Conservation (phyloP, 345 rosid species). For the Citrus unshiu region DNA sequence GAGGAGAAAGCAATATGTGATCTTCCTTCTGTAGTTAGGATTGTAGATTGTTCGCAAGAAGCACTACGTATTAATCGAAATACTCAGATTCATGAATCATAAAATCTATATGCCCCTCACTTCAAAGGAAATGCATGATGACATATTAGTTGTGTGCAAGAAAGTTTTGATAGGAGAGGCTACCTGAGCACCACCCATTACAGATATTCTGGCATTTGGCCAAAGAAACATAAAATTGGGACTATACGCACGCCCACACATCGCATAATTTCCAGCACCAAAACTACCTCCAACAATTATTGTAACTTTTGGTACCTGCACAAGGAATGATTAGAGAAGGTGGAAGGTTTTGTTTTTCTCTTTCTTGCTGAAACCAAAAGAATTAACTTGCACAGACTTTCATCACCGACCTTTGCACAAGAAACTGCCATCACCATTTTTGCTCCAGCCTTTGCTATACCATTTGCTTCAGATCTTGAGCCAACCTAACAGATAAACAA, state of each 20-base stretch:
- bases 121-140: not conserved
- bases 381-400: not conserved
- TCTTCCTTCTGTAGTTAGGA: not conserved
- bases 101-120: not conserved
- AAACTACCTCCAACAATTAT: constrained; percentile 89
- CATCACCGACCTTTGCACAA: constrained; percentile 74
- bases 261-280: constrained; percentile 97
- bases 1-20: not conserved
- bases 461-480: constrained; percentile 92
- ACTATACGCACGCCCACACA: constrained; percentile 97
- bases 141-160: not conserved
- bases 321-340: not conserved
- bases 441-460: constrained; percentile 97
- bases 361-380: not conserved
- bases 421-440: constrained; percentile 99
- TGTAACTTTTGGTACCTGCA: constrained; percentile 86
- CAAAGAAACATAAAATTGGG: constrained; percentile 89
- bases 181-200: constrained; percentile 99
- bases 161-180: not conserved
- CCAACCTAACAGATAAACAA: constrained; percentile 60
- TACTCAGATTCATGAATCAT: not conserved
- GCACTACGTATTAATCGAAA: not conserved
- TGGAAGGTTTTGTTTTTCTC: not conserved
- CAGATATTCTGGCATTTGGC: constrained; percentile 94
- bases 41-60: not conserved